phyloP scores from a whole-genome alignment of 805 yeast species.

The Soucietia sequanensis region DNA sequence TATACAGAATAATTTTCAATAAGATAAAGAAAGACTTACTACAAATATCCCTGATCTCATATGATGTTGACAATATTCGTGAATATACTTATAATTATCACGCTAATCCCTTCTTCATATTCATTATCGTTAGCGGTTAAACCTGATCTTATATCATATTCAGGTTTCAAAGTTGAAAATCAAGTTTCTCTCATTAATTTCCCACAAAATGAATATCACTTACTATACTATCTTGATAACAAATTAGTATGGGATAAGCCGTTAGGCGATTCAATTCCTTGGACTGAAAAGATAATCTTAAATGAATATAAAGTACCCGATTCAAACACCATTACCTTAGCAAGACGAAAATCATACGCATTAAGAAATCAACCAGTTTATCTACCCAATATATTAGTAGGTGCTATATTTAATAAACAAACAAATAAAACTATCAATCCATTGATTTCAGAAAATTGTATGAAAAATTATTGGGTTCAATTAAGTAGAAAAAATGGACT shows the following conservation, averaged over 20 bases:
- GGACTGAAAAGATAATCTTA: conserved; percentile 16
- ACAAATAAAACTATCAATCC: conserved; percentile 11
- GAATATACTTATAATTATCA: too few relatives aligned
- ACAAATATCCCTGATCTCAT: too few relatives aligned
- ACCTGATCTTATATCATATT: too few relatives aligned
- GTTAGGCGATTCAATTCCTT: conserved; percentile 19
- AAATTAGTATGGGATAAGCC: conserved; percentile 18
- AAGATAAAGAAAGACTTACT: too few relatives aligned
- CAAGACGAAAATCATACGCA: conserved; percentile 22
- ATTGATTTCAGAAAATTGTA: conserved; percentile 23
- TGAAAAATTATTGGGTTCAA: conserved; percentile 27
- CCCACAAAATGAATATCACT: conserved; percentile 13
- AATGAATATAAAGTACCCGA: conserved; percentile 3
- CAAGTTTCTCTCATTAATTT: conserved; percentile 13
- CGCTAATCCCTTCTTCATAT: too few relatives aligned
- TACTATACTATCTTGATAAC: conserved; percentile 30
- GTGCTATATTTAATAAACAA: conserved; percentile 13
- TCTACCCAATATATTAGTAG: conserved; percentile 26
- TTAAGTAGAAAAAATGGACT: conserved; percentile 12
- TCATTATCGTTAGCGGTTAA: too few relatives aligned
- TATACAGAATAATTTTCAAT: too few relatives aligned
- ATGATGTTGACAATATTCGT: too few relatives aligned
- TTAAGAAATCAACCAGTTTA: conserved; percentile 20
- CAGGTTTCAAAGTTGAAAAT: conserved; percentile 30
- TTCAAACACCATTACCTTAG: conserved; percentile 10